Evolutionary conservation across 345 rosid species (phyloP).

Genomic region (Citrus sinensis): DVS_A1.0 CM039166.1:18360001-18360500

Average conservation of each 20-base stretch:
- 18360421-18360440: background rate
- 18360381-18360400: background rate
- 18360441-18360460: background rate
- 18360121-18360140: conserved; percentile 51
- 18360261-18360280: conserved; percentile 35
- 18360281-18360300: background rate
- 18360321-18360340: background rate
- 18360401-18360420: background rate
- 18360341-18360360: background rate
- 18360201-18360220: conserved; percentile 85
- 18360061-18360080: background rate
- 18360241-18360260: conserved; percentile 93
- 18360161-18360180: conserved; percentile 93
- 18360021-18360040: conserved; percentile 99
- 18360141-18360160: conserved; percentile 96
- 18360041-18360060: conserved; percentile 33
- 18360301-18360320: background rate
- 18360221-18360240: conserved; percentile 97
- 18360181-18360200: conserved; percentile 94
- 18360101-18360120: background rate
- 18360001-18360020: conserved; percentile 96
- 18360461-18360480: background rate
- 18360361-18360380: background rate
- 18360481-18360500: background rate
- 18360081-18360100: background rate